A percentile compares a stretch with the other conserved stretches of the same genome.
Evolutionary conservation across 139 green algal species (phyloP).

Genomic region (Tetraselmis striata): DNA sequence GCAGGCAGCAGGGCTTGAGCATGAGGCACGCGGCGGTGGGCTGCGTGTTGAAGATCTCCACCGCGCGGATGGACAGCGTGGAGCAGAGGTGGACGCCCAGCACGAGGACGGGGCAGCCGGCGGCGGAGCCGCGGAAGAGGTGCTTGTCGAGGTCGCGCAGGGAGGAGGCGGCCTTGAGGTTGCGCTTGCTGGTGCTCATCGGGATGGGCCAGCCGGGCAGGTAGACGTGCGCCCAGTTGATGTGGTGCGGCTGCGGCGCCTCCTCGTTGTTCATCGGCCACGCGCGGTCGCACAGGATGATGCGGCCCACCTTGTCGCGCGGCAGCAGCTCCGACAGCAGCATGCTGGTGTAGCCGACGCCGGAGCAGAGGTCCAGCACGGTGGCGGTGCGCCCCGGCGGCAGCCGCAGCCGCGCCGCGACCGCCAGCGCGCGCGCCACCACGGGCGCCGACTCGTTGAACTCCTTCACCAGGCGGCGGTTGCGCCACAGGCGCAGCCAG

Average conservation of each 20-base stretch:
- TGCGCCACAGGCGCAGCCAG: not conserved
- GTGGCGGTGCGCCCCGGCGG: not conserved
- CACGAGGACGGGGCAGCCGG: not conserved
- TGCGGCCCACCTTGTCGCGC: not conserved
- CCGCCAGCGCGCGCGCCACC: not conserved
- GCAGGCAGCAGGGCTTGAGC: conserved; percentile 4
- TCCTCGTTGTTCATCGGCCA: not conserved
- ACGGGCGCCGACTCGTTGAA: not conserved
- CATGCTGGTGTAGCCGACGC: not conserved
- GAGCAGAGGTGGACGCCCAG: conserved; percentile 3
- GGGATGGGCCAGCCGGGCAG: not conserved
- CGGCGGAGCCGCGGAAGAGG: not conserved
- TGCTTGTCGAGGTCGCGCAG: not conserved
- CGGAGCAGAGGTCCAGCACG: conserved; percentile 1
- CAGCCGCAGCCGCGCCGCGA: not conserved
- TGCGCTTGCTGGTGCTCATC: not conserved
- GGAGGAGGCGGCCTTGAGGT: not conserved
- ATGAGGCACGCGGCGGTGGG: not conserved
- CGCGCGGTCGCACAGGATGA: not conserved
- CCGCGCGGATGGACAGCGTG: not conserved
- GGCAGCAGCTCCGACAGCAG: not conserved
- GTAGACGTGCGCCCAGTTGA: not conserved
- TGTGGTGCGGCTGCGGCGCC: not conserved
- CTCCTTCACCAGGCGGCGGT: not conserved
- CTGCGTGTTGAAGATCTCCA: not conserved